Conservation (phyloP, 257 asterid species). For the Solanum ahanhuiri region DNA sequence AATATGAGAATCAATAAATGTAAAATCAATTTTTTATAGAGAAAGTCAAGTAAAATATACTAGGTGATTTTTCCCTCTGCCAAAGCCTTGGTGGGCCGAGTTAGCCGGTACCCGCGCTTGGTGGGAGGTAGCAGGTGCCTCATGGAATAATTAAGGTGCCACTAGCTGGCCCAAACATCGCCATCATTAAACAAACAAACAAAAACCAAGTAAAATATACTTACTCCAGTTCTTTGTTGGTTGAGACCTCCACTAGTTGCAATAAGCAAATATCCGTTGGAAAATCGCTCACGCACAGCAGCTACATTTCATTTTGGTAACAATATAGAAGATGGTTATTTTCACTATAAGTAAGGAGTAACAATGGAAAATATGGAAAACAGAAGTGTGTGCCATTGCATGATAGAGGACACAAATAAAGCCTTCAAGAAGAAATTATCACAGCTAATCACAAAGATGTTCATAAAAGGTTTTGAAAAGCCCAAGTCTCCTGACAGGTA, state of each 20-base stretch:
- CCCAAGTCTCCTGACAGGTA: neutral
- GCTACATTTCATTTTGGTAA: slow-evolving; percentile 37
- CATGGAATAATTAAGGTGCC: neutral
- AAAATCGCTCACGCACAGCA: slow-evolving; percentile 57
- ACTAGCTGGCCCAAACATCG: neutral
- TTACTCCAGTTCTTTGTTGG: slow-evolving; percentile 97
- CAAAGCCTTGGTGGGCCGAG: neutral
- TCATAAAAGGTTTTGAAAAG: neutral
- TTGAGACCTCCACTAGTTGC: slow-evolving; percentile 98
- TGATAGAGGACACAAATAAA: neutral
- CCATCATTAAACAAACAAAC: neutral
- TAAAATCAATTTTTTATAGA: neutral
- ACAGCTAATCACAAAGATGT: neutral
- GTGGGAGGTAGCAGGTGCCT: neutral
- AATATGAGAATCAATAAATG: neutral
- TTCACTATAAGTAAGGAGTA: neutral
- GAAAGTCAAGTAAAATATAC: slow-evolving; percentile 16
- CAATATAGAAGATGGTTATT: slow-evolving; percentile 12
- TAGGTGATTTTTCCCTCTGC: neutral
- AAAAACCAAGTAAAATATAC: slow-evolving; percentile 20
- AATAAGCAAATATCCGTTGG: slow-evolving; percentile 94
- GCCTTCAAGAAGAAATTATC: neutral
- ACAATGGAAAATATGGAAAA: neutral
- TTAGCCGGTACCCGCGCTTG: neutral
- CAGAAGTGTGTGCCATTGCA: neutral